Evolutionary conservation across 2,329 filamentous ascomycete species (phyloP).

Genomic region (Celoporthe dispersa): DNA sequence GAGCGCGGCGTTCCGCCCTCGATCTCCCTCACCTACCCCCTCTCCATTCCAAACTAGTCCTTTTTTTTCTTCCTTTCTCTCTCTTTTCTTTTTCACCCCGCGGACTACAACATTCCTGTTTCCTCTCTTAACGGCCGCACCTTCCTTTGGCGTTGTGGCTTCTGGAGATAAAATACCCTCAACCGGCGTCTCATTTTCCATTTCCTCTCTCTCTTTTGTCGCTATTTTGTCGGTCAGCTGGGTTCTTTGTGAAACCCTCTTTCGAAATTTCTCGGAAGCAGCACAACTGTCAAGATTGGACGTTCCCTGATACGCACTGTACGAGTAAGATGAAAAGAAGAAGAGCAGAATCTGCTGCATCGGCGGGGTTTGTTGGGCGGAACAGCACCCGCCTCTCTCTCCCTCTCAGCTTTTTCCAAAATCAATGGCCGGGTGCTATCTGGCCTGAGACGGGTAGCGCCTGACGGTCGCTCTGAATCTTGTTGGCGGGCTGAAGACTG

Average conservation of each 20-base stretch:
- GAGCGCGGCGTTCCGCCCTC: no score
- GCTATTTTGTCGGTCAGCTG: not conserved
- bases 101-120: not conserved
- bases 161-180: slow-evolving; percentile 25
- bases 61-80: not conserved
- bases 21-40: no score
- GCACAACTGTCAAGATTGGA: not conserved
- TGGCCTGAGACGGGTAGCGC: not conserved
- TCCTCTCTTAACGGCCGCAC: slow-evolving; percentile 13
- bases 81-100: not conserved
- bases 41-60: not conserved
- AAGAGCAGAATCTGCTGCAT: not conserved
- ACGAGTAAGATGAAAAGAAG: not conserved
- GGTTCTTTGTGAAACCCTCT: not conserved
- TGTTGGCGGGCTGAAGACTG: no score
- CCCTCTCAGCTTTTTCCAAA: not conserved
- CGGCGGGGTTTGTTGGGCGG: not conserved
- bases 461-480: not conserved
- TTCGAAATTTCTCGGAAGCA: not conserved
- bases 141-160: slow-evolving; percentile 31
- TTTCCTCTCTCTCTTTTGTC: not conserved
- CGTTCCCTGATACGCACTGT: not conserved
- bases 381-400: not conserved
- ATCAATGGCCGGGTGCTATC: not conserved
- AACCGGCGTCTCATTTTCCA: slow-evolving; percentile 6